A percentile compares a stretch with the other conserved stretches of the same genome.
Evolutionary conservation across 2,329 filamentous ascomycete genomes (phyloP).

Genomic region (Fusarium albosuccineum): DNA sequence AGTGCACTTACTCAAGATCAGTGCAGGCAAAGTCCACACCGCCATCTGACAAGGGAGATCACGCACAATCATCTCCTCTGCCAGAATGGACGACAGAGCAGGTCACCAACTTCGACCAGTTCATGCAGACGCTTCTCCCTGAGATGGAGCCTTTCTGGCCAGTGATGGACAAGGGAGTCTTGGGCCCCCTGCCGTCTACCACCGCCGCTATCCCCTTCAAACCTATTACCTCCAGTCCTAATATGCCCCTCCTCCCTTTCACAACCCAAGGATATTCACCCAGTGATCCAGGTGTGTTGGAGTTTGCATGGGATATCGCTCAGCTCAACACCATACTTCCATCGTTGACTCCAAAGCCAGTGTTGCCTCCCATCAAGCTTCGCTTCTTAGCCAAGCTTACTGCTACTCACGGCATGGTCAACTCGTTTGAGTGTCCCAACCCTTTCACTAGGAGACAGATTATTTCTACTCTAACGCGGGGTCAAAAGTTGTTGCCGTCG

Average conservation of each 20-base stretch:
- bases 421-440: conserved; percentile 9
- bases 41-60: not conserved
- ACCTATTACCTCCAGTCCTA: too few relatives aligned
- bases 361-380: not conserved
- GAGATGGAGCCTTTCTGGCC: too few relatives aligned
- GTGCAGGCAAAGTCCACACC: not conserved
- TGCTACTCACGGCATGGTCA: conserved; percentile 18
- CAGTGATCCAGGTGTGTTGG: not conserved
- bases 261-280: not conserved
- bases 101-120: too few relatives aligned
- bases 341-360: not conserved
- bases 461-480: not conserved
- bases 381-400: conserved; percentile 19
- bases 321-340: not conserved
- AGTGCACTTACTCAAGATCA: conserved; percentile 9
- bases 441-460: not conserved
- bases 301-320: not conserved
- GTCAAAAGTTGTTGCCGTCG: not conserved
- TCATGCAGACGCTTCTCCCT: too few relatives aligned
- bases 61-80: not conserved
- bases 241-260: not conserved
- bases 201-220: too few relatives aligned
- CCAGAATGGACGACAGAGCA: not conserved
- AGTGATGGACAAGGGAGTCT: too few relatives aligned
- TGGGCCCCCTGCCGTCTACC: too few relatives aligned